Evolutionary conservation across 139 green algal genomes (phyloP).

Genomic region (Chlorella sp.): DNA sequence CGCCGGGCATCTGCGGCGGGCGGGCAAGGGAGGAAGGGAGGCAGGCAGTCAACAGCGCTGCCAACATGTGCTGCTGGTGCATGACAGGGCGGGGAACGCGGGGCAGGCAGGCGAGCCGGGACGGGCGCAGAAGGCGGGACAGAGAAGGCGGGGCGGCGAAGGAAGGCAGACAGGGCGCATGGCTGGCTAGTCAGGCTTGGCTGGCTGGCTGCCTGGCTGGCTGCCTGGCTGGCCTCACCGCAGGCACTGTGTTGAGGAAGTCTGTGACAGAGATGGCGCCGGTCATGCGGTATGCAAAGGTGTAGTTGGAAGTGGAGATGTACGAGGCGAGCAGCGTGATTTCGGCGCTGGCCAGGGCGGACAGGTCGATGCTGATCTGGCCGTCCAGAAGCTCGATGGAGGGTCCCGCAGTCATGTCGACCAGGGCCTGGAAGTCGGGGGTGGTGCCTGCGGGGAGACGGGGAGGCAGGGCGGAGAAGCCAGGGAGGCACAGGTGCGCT

Average conservation of each 20-base stretch:
- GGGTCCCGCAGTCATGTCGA: background rate
- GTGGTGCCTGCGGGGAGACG: background rate
- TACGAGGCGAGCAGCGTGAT: background rate
- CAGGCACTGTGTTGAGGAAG: background rate
- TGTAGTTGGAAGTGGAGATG: background rate
- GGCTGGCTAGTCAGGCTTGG: too few species aligned
- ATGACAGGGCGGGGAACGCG: too few species aligned
- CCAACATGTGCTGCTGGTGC: too few species aligned
- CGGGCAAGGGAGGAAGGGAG: background rate
- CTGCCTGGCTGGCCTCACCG: background rate
- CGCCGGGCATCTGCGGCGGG: slow-evolving; percentile 10
- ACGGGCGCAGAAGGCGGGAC: too few species aligned
- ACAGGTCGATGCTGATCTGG: background rate
- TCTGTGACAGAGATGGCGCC: background rate
- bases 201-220: too few species aligned
- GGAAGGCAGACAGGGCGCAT: too few species aligned
- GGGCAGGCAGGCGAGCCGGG: background rate
- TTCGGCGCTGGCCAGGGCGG: background rate
- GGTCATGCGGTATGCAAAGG: background rate
- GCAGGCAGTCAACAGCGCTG: too few species aligned
- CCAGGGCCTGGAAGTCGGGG: background rate
- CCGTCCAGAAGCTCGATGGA: background rate
- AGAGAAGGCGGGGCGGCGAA: too few species aligned
- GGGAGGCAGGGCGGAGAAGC: background rate
- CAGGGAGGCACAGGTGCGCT: background rate